Conservation (phyloP, 306 rosid species). For the Malus asiatica region DNA sequence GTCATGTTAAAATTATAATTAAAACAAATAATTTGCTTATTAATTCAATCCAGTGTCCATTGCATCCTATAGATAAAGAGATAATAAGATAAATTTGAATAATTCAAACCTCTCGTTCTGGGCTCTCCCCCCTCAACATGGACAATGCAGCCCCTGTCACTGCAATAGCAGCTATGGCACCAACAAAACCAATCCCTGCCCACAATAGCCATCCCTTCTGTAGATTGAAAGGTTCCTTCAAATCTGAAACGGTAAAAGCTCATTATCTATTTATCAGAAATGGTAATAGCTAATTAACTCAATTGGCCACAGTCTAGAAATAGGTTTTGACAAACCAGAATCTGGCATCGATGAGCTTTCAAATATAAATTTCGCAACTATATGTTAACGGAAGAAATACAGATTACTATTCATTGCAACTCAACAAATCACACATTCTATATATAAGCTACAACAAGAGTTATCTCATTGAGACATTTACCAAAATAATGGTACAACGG, state of each 20-base stretch:
- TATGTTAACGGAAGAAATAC: neutral
- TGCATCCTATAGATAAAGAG: neutral
- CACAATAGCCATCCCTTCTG: slow-evolving; percentile 94
- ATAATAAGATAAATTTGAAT: neutral
- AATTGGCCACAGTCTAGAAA: slow-evolving; percentile 2
- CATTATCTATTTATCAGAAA: slow-evolving; percentile 42
- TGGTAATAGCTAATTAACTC: slow-evolving; percentile 7
- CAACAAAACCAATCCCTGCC: slow-evolving; percentile 87
- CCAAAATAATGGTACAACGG: neutral
- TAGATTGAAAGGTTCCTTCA: slow-evolving; percentile 68
- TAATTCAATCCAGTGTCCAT: neutral
- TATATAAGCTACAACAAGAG: neutral
- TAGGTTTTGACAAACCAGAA: slow-evolving; percentile 7
- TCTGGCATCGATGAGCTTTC: neutral
- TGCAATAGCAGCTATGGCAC: slow-evolving; percentile 64
- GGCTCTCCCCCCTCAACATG: slow-evolving; percentile 59
- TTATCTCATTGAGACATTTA: neutral
- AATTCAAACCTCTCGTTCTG: slow-evolving; percentile 70
- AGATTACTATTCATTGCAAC: neutral
- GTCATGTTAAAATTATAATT: neutral
- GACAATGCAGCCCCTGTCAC: slow-evolving; percentile 65
- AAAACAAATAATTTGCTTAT: no score
- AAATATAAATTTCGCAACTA: neutral
- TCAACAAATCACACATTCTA: neutral
- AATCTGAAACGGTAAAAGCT: slow-evolving; percentile 50